Percentiles rank a stretch among this genome's conserved stretches.
These are phyloP conservation scores for Bullera alba DNA, from an alignment of 768 basidiomycete genomes.

Conservation along the genomic window DNA sequence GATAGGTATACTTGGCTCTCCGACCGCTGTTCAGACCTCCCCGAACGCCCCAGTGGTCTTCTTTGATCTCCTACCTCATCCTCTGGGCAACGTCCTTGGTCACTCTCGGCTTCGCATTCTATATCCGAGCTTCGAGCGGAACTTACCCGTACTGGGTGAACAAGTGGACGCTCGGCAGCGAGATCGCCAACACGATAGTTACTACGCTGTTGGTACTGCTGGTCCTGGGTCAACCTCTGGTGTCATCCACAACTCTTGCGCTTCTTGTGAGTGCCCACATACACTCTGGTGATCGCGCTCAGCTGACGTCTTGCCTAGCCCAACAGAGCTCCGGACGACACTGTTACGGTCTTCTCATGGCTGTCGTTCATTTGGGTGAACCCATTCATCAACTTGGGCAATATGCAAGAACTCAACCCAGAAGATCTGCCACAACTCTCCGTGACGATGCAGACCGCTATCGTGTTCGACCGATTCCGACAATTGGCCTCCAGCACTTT, in stretches of 20 bases:
- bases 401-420: constrained; percentile 30
- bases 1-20: constrained; percentile 20
- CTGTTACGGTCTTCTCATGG: constrained; percentile 36
- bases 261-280: constrained; percentile 18
- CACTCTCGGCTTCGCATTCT: constrained; percentile 20
- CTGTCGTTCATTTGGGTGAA: constrained; percentile 42
- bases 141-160: constrained; percentile 23
- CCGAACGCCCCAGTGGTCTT: constrained; percentile 30
- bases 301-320: constrained; percentile 7
- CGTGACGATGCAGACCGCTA: constrained; percentile 26
- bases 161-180: constrained; percentile 10
- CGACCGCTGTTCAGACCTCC: constrained; percentile 23
- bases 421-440: constrained; percentile 40
- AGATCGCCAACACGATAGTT: constrained; percentile 14
- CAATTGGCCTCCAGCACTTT: constrained; percentile 19
- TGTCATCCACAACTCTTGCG: constrained; percentile 19
- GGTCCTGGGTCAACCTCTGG: constrained; percentile 25
- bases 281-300: not conserved
- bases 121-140: constrained; percentile 11
- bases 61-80: constrained; percentile 16
- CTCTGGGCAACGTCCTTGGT: constrained; percentile 19
- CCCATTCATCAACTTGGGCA: constrained; percentile 31
- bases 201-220: constrained; percentile 14
- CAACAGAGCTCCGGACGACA: constrained; percentile 29
- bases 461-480: constrained; percentile 30